Evolutionary conservation across 768 basidiomycete genomes (phyloP).

Genomic region (Fibroporia radiculosa): DNA sequence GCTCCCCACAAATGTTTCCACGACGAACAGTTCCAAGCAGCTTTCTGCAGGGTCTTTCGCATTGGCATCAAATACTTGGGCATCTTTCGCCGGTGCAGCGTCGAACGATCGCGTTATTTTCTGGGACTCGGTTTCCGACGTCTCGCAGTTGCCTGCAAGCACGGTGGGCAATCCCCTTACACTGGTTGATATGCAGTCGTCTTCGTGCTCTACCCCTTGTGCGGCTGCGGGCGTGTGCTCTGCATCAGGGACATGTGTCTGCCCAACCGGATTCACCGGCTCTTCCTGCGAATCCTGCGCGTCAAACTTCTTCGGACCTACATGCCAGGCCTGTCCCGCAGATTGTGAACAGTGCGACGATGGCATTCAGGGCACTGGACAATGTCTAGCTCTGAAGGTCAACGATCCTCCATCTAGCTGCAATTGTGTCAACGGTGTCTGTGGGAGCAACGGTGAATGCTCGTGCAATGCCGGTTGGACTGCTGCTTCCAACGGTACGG

Average conservation of each 20-base stretch:
- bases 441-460: constrained; percentile 62
- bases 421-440: constrained; percentile 78
- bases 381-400: constrained; percentile 48
- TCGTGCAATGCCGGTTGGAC: constrained; percentile 75
- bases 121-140: constrained; percentile 76
- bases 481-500: constrained; percentile 59
- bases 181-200: constrained; percentile 65
- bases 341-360: constrained; percentile 70
- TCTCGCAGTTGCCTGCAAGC: constrained; percentile 54
- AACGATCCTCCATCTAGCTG: constrained; percentile 56
- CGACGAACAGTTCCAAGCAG: constrained; percentile 22
- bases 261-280: constrained; percentile 69
- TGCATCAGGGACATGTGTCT: constrained; percentile 61
- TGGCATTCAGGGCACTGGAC: constrained; percentile 71
- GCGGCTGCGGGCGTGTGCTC: constrained; percentile 68
- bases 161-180: constrained; percentile 39
- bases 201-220: constrained; percentile 70
- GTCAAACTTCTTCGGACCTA: constrained; percentile 66
- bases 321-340: constrained; percentile 61
- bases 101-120: constrained; percentile 52
- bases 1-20: constrained; percentile 47
- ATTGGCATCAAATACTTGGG: constrained; percentile 64
- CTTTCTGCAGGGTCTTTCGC: constrained; percentile 55
- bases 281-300: constrained; percentile 74
- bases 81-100: constrained; percentile 50